These are phyloP conservation scores for Schizopora paradoxa DNA, from an alignment of 1,284 basidiomycete species.

Conservation along the genomic window DNA sequence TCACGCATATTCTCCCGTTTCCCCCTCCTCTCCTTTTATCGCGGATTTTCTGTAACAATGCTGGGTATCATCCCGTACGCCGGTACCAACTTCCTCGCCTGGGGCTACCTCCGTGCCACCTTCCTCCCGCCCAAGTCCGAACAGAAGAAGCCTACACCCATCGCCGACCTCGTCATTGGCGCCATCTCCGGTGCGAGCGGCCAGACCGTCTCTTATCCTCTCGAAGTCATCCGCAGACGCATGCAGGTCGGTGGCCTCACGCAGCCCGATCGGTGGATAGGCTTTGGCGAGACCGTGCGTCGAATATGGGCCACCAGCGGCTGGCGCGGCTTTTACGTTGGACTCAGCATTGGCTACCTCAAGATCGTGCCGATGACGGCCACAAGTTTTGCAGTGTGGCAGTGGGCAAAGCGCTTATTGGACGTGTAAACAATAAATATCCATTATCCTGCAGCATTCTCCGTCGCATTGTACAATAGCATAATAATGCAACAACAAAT, in stretches of 20 bases:
- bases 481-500: too few relatives aligned
- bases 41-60: slow-evolving; percentile 91
- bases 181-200: slow-evolving; percentile 86
- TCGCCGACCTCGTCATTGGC: slow-evolving; percentile 73
- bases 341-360: slow-evolving; percentile 88
- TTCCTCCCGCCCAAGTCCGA: slow-evolving; percentile 43
- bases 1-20: slow-evolving; percentile 47
- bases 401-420: slow-evolving; percentile 60
- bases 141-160: slow-evolving; percentile 35
- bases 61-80: slow-evolving; percentile 95
- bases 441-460: too few relatives aligned
- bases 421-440: too few relatives aligned
- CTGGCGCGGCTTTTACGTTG: slow-evolving; percentile 90
- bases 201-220: slow-evolving; percentile 93
- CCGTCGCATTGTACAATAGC: too few relatives aligned
- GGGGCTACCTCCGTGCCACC: slow-evolving; percentile 75
- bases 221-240: slow-evolving; percentile 88
- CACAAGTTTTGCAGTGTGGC: slow-evolving; percentile 75
- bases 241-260: slow-evolving; percentile 95
- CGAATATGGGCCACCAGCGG: slow-evolving; percentile 69
- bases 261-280: slow-evolving; percentile 70
- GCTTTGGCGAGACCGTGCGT: slow-evolving; percentile 72
- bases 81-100: slow-evolving; percentile 92
- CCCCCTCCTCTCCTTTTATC: slow-evolving; percentile 86
- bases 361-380: slow-evolving; percentile 98